Evolutionary conservation across 2,329 filamentous ascomycete genomes (phyloP).

Genomic region (Elsinoe arachidis): DNA sequence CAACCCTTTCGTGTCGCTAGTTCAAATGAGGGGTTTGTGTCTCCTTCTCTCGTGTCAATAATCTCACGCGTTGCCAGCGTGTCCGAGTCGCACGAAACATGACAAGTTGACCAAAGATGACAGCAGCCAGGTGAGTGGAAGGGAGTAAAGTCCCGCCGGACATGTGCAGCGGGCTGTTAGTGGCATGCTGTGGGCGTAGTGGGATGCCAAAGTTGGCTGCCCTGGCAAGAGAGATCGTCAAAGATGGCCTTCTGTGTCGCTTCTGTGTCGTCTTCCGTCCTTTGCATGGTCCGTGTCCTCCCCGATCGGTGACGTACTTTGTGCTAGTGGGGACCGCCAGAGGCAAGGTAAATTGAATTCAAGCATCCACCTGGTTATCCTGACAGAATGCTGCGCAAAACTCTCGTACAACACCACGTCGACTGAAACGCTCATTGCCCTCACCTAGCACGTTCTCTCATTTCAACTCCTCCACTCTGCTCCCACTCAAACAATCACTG

Average conservation of each 20-base stretch:
- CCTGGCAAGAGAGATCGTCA: neutral
- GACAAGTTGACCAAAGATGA: neutral
- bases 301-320: constrained; percentile 8
- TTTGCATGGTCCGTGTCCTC: constrained; percentile 3
- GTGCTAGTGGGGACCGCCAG: neutral
- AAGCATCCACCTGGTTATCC: too few relatives aligned
- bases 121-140: neutral
- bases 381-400: neutral
- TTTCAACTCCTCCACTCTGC: neutral
- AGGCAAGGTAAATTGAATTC: too few relatives aligned
- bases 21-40: constrained; percentile 2
- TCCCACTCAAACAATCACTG: constrained; percentile 5
- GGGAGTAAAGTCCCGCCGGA: neutral
- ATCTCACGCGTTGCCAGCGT: neutral
- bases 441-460: neutral
- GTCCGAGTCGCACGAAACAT: neutral
- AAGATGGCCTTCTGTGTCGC: neutral
- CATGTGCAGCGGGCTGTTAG: neutral
- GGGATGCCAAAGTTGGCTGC: constrained; percentile 2
- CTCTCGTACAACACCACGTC: neutral
- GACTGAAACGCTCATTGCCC: constrained; percentile 8
- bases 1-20: neutral
- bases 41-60: neutral
- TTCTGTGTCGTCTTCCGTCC: neutral
- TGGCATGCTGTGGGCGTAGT: neutral